Conservation (phyloP, 2,329 filamentous ascomycete genomes). For the Cladosporium sp. region DNA sequence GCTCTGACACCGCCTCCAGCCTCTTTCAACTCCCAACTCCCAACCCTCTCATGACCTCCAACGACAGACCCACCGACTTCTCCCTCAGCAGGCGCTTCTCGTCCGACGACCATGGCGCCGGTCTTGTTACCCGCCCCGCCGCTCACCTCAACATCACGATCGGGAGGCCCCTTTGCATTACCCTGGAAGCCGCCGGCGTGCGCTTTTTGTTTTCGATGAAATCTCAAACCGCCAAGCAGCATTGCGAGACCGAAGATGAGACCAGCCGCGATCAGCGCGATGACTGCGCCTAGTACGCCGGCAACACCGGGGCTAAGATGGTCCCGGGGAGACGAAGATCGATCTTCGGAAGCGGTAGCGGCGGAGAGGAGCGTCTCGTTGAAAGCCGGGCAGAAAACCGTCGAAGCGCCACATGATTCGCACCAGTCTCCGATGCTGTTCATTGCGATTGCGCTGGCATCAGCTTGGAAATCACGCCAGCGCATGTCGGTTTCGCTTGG, state of each 20-base stretch:
- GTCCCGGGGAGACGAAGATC: neutral
- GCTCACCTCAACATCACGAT: conserved; percentile 48
- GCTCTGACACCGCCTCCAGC: conserved; percentile 21
- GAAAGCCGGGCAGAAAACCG: conserved; percentile 49
- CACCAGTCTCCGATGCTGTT: conserved; percentile 51
- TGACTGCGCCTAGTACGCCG: conserved; percentile 54
- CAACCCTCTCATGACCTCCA: conserved; percentile 49
- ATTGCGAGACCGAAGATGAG: conserved; percentile 41
- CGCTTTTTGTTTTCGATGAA: conserved; percentile 34
- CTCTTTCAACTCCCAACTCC: conserved; percentile 54
- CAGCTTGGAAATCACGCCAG: conserved; percentile 48
- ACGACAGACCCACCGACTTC: conserved; percentile 29
- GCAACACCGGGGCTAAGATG: conserved; percentile 44
- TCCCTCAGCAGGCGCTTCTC: conserved; percentile 14
- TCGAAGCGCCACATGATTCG: conserved; percentile 38
- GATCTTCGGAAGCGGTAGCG: conserved; percentile 1
- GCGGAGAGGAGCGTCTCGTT: conserved; percentile 21
- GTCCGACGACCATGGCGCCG: conserved; percentile 23
- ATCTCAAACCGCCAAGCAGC: conserved; percentile 43
- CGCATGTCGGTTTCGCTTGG: conserved; percentile 44
- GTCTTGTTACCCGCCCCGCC: conserved; percentile 28
- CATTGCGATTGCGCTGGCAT: conserved; percentile 43
- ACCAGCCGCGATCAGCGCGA: conserved; percentile 45
- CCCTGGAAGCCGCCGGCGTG: conserved; percentile 53
- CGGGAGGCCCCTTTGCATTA: conserved; percentile 49